Conservation (phyloP, 176 grass and related monocot genomes). For the Rhipidocladum racemiflorum region DNA sequence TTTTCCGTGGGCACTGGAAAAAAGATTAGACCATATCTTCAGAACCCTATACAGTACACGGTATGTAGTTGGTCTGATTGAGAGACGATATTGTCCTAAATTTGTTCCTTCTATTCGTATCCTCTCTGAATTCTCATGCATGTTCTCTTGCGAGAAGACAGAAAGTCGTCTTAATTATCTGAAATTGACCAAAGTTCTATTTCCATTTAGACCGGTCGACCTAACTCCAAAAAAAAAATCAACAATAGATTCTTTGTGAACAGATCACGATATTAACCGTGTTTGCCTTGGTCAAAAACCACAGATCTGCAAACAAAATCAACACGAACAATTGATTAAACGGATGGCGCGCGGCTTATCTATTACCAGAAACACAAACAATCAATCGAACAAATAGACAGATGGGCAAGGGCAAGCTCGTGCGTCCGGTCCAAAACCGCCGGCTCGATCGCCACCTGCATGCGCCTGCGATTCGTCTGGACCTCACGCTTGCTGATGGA, state of each 20-base stretch:
- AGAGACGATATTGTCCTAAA: not conserved
- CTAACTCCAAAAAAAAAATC: not conserved
- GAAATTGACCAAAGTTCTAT: not conserved
- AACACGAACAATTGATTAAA: not conserved
- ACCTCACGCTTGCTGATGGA: not conserved
- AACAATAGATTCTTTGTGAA: not conserved
- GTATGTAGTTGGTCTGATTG: not conserved
- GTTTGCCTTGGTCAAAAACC: constrained; percentile 21
- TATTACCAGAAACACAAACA: not conserved
- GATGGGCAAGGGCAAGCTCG: not conserved
- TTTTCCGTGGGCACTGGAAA: not conserved
- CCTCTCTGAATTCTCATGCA: not conserved
- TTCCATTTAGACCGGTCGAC: no score
- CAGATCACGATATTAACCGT: not conserved
- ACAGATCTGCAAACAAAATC: not conserved
- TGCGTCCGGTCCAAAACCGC: constrained; percentile 11
- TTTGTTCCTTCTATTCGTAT: not conserved
- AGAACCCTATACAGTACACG: not conserved
- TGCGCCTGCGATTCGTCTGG: not conserved
- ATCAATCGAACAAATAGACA: not conserved
- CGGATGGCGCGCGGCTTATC: not conserved
- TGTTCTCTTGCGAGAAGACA: not conserved
- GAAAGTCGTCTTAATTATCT: not conserved
- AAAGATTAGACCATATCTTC: not conserved
- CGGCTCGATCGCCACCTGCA: not conserved